These are phyloP conservation scores for Talaromyces ruber DNA, from an alignment of 495 filamentous ascomycete genomes.

Conservation along the genomic window DNA sequence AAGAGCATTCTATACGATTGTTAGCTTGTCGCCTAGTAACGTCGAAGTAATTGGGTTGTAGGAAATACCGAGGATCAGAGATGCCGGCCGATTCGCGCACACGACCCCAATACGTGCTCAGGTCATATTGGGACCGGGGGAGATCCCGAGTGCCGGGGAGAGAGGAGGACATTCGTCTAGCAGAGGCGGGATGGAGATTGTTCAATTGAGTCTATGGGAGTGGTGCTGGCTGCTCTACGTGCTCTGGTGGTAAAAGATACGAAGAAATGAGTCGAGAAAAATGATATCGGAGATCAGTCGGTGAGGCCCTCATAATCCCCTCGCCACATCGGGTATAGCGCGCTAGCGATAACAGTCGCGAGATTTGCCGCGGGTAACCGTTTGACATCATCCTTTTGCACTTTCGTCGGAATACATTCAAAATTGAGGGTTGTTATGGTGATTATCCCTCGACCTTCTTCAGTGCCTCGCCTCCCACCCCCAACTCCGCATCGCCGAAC, in stretches of 20 bases:
- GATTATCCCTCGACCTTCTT: slow-evolving; percentile 2
- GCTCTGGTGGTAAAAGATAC: too few relatives aligned
- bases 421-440: background rate
- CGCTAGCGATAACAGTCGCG: background rate
- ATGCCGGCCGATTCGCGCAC: slow-evolving; percentile 85
- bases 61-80: slow-evolving; percentile 86
- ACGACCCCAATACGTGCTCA: slow-evolving; percentile 89
- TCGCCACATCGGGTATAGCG: background rate
- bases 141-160: slow-evolving; percentile 79
- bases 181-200: background rate
- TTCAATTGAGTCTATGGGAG: background rate
- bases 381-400: background rate
- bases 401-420: background rate
- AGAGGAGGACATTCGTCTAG: slow-evolving; percentile 69
- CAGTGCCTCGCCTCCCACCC: background rate
- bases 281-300: slow-evolving; percentile 5
- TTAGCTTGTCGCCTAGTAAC: background rate
- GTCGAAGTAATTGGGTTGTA: background rate
- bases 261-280: background rate
- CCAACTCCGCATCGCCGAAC: slow-evolving; percentile 13
- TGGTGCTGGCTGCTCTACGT: too few relatives aligned
- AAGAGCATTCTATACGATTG: slow-evolving; percentile 58
- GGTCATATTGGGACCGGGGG: slow-evolving; percentile 83
- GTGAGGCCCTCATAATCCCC: background rate
- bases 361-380: background rate